Percentiles rank a stretch among this genome's conserved stretches.
Evolutionary conservation across 1,284 basidiomycete species (phyloP).

Genomic region (Papiliotrema terrestris): DNA sequence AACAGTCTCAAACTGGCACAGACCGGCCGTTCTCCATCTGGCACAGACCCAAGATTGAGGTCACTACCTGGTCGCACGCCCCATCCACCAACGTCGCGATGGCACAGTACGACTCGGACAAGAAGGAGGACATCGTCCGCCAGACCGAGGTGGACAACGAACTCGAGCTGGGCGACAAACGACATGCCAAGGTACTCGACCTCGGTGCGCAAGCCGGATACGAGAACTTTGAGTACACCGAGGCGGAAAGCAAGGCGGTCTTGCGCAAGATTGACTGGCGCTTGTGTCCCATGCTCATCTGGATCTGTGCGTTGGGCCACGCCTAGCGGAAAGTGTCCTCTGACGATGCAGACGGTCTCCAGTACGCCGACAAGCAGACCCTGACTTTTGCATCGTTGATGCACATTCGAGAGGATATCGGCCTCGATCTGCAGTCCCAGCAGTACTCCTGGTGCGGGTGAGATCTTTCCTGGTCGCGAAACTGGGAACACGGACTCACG

Average conservation of each 20-base stretch:
- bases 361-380: constrained; percentile 13
- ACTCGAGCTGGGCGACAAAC: neutral
- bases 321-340: too few species aligned
- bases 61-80: neutral
- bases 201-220: constrained; percentile 4
- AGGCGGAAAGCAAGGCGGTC: constrained; percentile 9
- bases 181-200: constrained; percentile 1
- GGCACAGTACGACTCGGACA: neutral
- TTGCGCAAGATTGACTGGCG: constrained; percentile 9
- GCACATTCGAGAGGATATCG: constrained; percentile 14
- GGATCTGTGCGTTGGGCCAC: constrained; percentile 3
- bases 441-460: constrained; percentile 4
- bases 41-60: too few species aligned
- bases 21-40: too few species aligned
- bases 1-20: too few species aligned
- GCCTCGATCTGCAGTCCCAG: constrained; percentile 4
- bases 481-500: too few species aligned
- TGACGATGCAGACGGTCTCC: constrained; percentile 4
- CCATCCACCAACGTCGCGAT: neutral
- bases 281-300: neutral
- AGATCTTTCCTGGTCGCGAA: too few species aligned
- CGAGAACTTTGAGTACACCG: constrained; percentile 7
- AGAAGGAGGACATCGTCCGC: neutral
- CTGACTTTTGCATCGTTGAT: constrained; percentile 20
- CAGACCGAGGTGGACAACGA: neutral